These are phyloP conservation scores for Sphaceloma murrayae DNA, from an alignment of 2,329 filamentous ascomycete genomes.

Conservation along the genomic window DNA sequence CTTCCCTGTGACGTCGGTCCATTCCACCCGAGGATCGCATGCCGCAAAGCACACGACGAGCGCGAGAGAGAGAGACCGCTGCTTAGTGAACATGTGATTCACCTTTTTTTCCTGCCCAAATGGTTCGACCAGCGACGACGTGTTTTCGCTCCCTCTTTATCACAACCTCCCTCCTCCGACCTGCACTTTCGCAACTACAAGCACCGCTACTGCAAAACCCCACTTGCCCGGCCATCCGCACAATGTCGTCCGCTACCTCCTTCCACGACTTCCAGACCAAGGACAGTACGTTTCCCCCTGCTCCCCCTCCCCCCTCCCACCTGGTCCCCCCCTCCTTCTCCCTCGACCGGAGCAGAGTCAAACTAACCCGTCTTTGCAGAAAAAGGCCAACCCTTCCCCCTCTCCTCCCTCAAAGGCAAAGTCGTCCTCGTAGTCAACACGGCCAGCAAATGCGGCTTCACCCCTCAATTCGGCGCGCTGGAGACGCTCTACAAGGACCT, in stretches of 20 bases:
- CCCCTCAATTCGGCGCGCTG: constrained; percentile 83
- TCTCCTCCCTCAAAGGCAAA: constrained; percentile 72
- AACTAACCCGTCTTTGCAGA: constrained; percentile 41
- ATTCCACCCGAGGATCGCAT: constrained; percentile 15
- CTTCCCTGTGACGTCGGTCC: background rate
- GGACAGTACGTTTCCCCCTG: constrained; percentile 52
- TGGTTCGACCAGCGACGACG: constrained; percentile 13
- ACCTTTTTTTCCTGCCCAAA: background rate
- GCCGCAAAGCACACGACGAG: background rate
- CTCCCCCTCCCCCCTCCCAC: background rate
- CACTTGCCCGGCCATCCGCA: constrained; percentile 3
- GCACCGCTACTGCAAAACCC: background rate
- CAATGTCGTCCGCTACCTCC: constrained; percentile 57
- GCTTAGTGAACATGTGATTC: constrained; percentile 14
- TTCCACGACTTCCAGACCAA: constrained; percentile 82
- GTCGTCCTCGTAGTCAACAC: constrained; percentile 96
- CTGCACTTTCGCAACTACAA: background rate
- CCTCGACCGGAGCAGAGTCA: background rate
- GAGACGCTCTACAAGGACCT: constrained; percentile 80
- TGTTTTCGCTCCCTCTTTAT: constrained; percentile 3
- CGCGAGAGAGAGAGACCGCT: background rate
- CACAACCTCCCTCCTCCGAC: constrained; percentile 3
- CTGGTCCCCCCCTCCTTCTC: background rate
- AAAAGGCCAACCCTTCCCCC: constrained; percentile 60
- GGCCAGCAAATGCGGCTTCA: constrained; percentile 97